These are phyloP conservation scores for Lachnellula arida DNA, from an alignment of 2,329 filamentous ascomycete genomes.

Conservation along the genomic window DNA sequence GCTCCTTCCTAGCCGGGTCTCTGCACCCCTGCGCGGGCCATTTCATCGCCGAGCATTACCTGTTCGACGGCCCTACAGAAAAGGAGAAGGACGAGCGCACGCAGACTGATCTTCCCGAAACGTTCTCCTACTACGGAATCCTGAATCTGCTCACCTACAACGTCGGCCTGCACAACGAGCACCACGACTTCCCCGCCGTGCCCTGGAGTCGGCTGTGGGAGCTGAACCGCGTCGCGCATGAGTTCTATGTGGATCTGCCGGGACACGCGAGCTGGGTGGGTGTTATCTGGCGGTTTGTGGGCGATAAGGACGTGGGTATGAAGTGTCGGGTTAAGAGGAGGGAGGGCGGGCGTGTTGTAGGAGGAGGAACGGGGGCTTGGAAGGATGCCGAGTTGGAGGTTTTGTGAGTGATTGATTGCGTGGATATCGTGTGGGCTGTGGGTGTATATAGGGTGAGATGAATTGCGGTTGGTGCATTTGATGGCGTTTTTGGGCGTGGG, in stretches of 20 bases:
- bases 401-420: constrained; percentile 2
- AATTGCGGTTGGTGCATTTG: neutral
- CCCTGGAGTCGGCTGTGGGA: constrained; percentile 84
- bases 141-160: constrained; percentile 95
- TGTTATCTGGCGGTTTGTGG: constrained; percentile 93
- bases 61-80: constrained; percentile 57
- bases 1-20: constrained; percentile 88
- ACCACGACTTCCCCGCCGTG: constrained; percentile 96
- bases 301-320: constrained; percentile 83
- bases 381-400: constrained; percentile 67
- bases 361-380: constrained; percentile 52
- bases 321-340: constrained; percentile 91
- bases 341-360: constrained; percentile 61
- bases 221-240: constrained; percentile 73
- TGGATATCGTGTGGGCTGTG: no score
- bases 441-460: neutral
- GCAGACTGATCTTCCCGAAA: constrained; percentile 69
- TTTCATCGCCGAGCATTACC: constrained; percentile 97
- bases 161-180: constrained; percentile 96
- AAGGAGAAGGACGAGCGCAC: constrained; percentile 48
- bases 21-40: constrained; percentile 93
- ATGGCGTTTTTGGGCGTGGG: neutral
- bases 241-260: constrained; percentile 89
- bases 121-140: constrained; percentile 92
- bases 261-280: constrained; percentile 85